Base-by-base conservation (phyloP, 106 monocot species). In the Posidonia australis region DNA sequence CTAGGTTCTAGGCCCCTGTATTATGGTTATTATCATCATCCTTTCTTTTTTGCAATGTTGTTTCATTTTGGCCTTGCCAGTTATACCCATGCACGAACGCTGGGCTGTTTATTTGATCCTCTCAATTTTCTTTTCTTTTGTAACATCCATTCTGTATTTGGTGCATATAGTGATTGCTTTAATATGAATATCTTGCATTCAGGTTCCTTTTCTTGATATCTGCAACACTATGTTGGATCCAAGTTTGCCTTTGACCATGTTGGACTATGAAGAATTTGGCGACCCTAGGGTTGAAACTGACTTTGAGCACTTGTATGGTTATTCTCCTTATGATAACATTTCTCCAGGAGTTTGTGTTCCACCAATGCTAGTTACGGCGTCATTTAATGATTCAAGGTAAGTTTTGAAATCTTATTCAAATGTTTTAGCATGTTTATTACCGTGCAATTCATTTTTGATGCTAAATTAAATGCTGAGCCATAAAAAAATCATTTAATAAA, bases 171-270 rank as follows among this genome's bases (percentile, higher is more conserved):
- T 36, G 2, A 36, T 36, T 7, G 2, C 36, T 36, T 7, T 36
- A 36, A 36, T 36, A 36, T n/a, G n/a, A n/a, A n/a, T 36, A 49
- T 49, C 72, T 66, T 23, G 77, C 55, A 48, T 10, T 41, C 81
- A 96, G 94, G 96, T 98, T 55, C 96, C 96, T 52, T 98, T 98
- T 83, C 82, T 98, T 66, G 96, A 98, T 79, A 76, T 91, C 46
- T 85, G 80, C 82, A 90, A 81, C 60, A 90, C 96, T 54, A 74
- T 98, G 84, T 65, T 90, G 71, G 78, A 98, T 71, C 77, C 87
- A n/a, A 79, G 55, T 65, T 76, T 98, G 62, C 96, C 96, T 59
- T 84, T 98, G 44, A 91, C 96, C 13, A 65, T 74, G 21, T 77
- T 90, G 67, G 96, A 98, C 65, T 98, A 87, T 77, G 96, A 90